phyloP scores from a whole-genome alignment of 306 rosid genomes.

The Cercis canadensis region DNA sequence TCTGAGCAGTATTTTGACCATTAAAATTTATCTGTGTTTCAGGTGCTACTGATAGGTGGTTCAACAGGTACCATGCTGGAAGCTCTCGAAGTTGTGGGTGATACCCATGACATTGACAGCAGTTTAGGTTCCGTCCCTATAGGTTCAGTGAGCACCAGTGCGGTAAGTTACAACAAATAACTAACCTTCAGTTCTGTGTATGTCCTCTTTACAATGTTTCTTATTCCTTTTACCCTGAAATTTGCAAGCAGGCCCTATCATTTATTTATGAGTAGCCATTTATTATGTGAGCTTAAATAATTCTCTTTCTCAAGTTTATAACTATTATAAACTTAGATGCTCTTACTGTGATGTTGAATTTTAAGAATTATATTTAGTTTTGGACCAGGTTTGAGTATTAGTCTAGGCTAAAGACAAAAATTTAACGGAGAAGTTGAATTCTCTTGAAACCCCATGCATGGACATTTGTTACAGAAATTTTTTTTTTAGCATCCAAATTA shows the following conservation, averaged over 20 bases:
- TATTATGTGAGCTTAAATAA: constrained; percentile 6
- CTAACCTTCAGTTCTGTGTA: constrained; percentile 17
- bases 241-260: constrained; percentile 1
- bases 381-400: background rate
- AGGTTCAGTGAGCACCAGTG: constrained; percentile 52
- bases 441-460: background rate
- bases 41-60: constrained; percentile 97
- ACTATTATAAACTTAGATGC: background rate
- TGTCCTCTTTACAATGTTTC: constrained; percentile 2
- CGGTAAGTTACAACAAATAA: constrained; percentile 59
- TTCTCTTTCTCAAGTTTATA: background rate
- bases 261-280: constrained; percentile 33
- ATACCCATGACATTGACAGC: constrained; percentile 56
- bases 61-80: constrained; percentile 98
- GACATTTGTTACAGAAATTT: constrained; percentile 15
- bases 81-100: constrained; percentile 92
- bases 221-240: constrained; percentile 18
- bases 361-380: too few species aligned
- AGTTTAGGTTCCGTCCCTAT: constrained; percentile 60
- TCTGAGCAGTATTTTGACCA: constrained; percentile 16
- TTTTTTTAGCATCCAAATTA: constrained; percentile 30
- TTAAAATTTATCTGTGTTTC: constrained; percentile 39
- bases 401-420: background rate
- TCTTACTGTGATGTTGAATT: constrained; percentile 19
- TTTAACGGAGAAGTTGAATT: background rate